Base-by-base conservation (phyloP, 192 early-diverging fungal genomes). In the Coemansia sp. region DNA sequence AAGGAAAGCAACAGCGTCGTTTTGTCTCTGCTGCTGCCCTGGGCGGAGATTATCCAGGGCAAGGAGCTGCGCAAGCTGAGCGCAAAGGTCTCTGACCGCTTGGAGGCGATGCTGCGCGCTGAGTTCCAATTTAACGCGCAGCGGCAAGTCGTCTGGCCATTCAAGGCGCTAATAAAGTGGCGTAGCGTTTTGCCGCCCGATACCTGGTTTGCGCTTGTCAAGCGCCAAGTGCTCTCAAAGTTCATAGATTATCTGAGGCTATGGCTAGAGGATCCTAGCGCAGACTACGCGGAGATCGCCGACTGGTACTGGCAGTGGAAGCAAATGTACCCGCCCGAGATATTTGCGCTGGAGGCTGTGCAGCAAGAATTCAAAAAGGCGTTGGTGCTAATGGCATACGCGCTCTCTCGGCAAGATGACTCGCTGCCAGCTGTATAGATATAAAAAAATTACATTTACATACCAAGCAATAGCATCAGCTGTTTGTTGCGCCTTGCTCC, bases 271-370 rank as follows among this genome's bases (percentile, higher is more conserved):
- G 69, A 72, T n/a, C 70, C 56, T 33, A 55, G 50, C 35, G 66
- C 72, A n/a, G 64, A 73, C 43, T 81, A 81, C 37, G 70, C 73
- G 9, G 73, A 81, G 45, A 66, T 81, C 35, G 79, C 79, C 40
- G 73, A 81, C 50, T 81, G 79, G 79, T 81, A 81, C 38, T 81
- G 79, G 79, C 73, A 72, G 42, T 81, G 79, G 79, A 72, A 56
- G 62, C 69, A 46, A 20, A 45, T 73, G 69, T 73, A 68, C 28
- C 79, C 79, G 13, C 34, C 51, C 1, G 63, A 60, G 9, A 66
- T 76, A 6, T 69, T 72, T 57, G 58, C 50, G 10, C 56, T 36
- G 1, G 42, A 39, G 16, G 73, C 63, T 3, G 61, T 76, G 10
- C 70, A 81, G 37, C 33, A 37, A 3, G 60, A 66, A 60, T 81